phyloP scores from a whole-genome alignment of 2,329 filamentous ascomycete species.

The Parafenestella ontariensis region DNA sequence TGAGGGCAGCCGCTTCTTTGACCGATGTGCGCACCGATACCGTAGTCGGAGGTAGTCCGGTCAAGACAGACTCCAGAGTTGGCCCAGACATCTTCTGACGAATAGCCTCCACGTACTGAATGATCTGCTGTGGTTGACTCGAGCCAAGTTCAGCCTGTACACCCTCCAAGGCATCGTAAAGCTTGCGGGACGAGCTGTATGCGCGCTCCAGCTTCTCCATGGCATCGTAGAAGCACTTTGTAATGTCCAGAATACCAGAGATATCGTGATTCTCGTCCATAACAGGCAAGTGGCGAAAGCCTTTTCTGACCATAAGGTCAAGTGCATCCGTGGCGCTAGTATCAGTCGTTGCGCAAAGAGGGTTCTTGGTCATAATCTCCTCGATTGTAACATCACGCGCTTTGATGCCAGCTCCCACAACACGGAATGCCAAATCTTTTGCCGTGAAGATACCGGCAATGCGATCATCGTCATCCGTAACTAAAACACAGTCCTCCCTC shows the following conservation, averaged over 20 bases:
- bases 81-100: constrained; percentile 97
- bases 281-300: constrained; percentile 94
- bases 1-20: constrained; percentile 90
- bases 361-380: constrained; percentile 99
- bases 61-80: constrained; percentile 91
- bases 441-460: constrained; percentile 99
- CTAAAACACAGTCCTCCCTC: constrained; percentile 95
- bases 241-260: constrained; percentile 96
- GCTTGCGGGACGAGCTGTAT: constrained; percentile 95
- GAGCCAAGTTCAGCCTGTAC: constrained; percentile 96
- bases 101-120: constrained; percentile 97
- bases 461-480: constrained; percentile 96
- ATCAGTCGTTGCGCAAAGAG: constrained; percentile 93
- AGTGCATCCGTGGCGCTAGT: constrained; percentile 97
- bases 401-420: constrained; percentile 90
- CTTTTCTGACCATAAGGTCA: constrained; percentile 97
- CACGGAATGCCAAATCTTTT: constrained; percentile 96
- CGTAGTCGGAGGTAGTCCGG: constrained; percentile 88
- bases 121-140: constrained; percentile 97
- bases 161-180: constrained; percentile 96
- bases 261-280: constrained; percentile 99
- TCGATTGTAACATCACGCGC: constrained; percentile 90
- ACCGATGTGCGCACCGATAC: constrained; percentile 96
- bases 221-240: constrained; percentile 99
- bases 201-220: constrained; percentile 99